Percentiles rank a stretch among this genome's conserved stretches.
Conservation (phyloP, 768 basidiomycete genomes). For the Amanita muscaria region DNA sequence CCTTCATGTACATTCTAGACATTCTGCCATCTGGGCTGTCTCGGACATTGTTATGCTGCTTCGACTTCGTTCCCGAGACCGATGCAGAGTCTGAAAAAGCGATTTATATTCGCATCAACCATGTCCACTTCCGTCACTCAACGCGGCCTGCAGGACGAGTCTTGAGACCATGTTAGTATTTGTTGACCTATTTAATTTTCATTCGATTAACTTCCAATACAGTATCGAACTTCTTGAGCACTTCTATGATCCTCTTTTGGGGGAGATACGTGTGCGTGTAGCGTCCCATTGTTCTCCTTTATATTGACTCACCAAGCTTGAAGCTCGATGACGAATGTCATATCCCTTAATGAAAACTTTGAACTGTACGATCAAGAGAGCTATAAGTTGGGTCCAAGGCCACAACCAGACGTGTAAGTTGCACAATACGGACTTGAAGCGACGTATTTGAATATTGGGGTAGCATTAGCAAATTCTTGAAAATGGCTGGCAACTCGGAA, state of each 20-base stretch:
- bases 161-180: conserved; percentile 65
- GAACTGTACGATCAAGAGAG: too few species aligned
- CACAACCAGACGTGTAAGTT: conserved; percentile 42
- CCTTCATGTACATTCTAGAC: conserved; percentile 82
- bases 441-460: background rate
- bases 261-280: conserved; percentile 49
- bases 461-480: conserved; percentile 47
- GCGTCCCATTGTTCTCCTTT: background rate
- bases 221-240: conserved; percentile 79
- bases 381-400: too few species aligned
- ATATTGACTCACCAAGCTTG: background rate
- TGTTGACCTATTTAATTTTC: background rate
- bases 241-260: conserved; percentile 75
- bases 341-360: conserved; percentile 45
- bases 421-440: background rate
- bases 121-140: conserved; percentile 86
- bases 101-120: conserved; percentile 67
- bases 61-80: conserved; percentile 67
- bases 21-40: conserved; percentile 76
- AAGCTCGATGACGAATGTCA: conserved; percentile 72
- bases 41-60: conserved; percentile 70
- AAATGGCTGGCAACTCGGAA: conserved; percentile 48
- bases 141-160: conserved; percentile 80
- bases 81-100: conserved; percentile 71
- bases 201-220: background rate